A percentile compares a stretch with the other conserved stretches of the same genome.
These are phyloP conservation scores for Aspergillus ibericus DNA, from an alignment of 2,329 filamentous ascomycete species.

Conservation along the genomic window DNA sequence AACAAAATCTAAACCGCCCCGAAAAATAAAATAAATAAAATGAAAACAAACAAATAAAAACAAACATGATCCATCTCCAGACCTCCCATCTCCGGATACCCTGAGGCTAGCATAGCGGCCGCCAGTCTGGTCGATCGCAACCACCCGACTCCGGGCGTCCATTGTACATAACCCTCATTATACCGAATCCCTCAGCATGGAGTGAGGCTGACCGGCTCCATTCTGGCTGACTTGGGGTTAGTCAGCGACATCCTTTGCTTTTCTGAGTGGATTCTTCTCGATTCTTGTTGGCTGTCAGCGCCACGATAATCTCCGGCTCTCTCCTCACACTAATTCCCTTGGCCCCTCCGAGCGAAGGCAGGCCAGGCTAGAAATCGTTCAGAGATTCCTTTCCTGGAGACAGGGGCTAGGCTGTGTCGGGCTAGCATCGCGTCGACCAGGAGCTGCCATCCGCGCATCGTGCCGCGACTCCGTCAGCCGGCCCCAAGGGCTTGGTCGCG, in stretches of 20 bases:
- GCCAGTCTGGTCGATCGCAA: not conserved
- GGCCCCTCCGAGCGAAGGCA: conserved; percentile 16
- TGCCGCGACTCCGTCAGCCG: conserved; percentile 15
- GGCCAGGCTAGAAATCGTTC: conserved; percentile 18
- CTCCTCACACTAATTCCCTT: conserved; percentile 19
- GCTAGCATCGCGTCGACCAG: conserved; percentile 11
- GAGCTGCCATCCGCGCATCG: conserved; percentile 19
- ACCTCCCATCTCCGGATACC: not conserved
- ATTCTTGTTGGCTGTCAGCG: conserved; percentile 16
- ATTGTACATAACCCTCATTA: too few relatives aligned
- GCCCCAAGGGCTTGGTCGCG: conserved; percentile 23
- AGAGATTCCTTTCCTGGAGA: conserved; percentile 21
- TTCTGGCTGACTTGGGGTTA: not conserved
- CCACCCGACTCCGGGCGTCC: not conserved
- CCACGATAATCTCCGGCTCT: conserved; percentile 29
- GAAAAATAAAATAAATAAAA: too few relatives aligned
- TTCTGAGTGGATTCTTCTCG: conserved; percentile 2
- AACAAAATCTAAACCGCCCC: not conserved
- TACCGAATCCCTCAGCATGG: too few relatives aligned
- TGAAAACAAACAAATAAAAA: too few relatives aligned
- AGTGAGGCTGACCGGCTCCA: not conserved
- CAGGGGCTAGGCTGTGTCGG: conserved; percentile 15
- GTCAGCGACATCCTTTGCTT: conserved; percentile 11
- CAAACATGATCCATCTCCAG: not conserved
- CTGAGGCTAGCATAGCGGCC: not conserved